Conservation (phyloP, 176 grass and related monocot species). For the Microstegium vimineum region DNA sequence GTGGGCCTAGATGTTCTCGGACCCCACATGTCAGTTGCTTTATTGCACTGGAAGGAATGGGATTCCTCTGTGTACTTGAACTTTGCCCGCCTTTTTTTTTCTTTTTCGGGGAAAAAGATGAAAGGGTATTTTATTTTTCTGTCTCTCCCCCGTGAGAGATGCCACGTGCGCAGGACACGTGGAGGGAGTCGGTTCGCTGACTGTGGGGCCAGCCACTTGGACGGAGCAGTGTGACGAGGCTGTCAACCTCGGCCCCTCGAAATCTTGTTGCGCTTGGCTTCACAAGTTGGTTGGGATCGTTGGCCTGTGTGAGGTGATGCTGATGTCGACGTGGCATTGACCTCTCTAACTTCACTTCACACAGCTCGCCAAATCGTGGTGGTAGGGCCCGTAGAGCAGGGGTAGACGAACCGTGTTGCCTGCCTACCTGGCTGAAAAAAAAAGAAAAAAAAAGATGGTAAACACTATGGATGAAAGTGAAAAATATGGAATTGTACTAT, state of each 20-base stretch:
- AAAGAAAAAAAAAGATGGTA: too few relatives aligned
- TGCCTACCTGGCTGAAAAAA: background rate
- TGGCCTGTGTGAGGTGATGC: background rate
- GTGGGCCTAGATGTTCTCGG: rapidly evolving
- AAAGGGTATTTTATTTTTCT: background rate
- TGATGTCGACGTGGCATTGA: constrained; percentile 25
- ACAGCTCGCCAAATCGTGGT: background rate
- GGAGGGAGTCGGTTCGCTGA: background rate
- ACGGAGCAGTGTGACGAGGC: background rate
- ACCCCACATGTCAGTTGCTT: background rate
- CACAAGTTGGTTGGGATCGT: constrained; percentile 8
- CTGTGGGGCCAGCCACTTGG: background rate
- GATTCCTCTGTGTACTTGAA: background rate
- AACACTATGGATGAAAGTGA: too few relatives aligned
- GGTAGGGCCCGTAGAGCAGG: background rate
- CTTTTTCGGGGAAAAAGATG: background rate
- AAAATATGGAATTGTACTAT: too few relatives aligned
- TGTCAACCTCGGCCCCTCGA: background rate
- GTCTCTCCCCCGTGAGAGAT: background rate
- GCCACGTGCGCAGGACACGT: constrained; percentile 18
- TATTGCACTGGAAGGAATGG: rapidly evolving
- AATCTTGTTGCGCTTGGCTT: background rate
- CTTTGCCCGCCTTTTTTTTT: background rate
- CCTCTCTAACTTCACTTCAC: background rate
- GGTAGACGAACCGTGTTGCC: background rate